Percentiles rank a stretch among this genome's conserved stretches.
Conservation (phyloP, 2,329 filamentous ascomycete species). For the Elsinoe australis region DNA sequence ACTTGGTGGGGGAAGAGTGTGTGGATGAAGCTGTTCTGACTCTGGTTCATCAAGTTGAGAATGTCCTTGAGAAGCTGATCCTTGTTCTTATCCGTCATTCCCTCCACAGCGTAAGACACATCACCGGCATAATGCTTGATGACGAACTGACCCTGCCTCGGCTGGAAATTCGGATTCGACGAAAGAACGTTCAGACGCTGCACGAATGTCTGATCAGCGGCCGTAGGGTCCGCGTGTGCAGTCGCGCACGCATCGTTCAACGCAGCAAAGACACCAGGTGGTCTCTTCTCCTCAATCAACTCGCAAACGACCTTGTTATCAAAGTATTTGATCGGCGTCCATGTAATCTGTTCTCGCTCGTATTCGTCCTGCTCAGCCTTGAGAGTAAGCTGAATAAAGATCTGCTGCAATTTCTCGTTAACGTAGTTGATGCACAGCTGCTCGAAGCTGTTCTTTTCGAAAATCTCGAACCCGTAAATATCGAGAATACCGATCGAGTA, state of each 20-base stretch:
- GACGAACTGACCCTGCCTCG: conserved; percentile 90
- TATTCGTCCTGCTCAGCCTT: conserved; percentile 98
- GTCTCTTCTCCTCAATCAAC: conserved; percentile 83
- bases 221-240: conserved; percentile 89
- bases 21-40: conserved; percentile 78
- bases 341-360: conserved; percentile 88
- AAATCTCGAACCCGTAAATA: conserved; percentile 99
- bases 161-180: conserved; percentile 79
- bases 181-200: conserved; percentile 84
- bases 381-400: conserved; percentile 94
- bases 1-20: conserved; percentile 85
- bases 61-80: conserved; percentile 93
- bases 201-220: conserved; percentile 93
- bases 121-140: conserved; percentile 99
- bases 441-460: conserved; percentile 98
- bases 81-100: conserved; percentile 99
- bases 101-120: conserved; percentile 86
- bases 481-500: conserved; percentile 95
- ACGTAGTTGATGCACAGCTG: conserved; percentile 99
- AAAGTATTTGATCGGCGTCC: conserved; percentile 98
- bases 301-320: conserved; percentile 99
- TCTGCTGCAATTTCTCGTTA: conserved; percentile 98
- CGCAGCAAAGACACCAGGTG: conserved; percentile 87
- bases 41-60: conserved; percentile 75
- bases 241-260: conserved; percentile 97